These are phyloP conservation scores for Neobulgaria alba DNA, from an alignment of 2,329 filamentous ascomycete genomes.

Conservation along the genomic window DNA sequence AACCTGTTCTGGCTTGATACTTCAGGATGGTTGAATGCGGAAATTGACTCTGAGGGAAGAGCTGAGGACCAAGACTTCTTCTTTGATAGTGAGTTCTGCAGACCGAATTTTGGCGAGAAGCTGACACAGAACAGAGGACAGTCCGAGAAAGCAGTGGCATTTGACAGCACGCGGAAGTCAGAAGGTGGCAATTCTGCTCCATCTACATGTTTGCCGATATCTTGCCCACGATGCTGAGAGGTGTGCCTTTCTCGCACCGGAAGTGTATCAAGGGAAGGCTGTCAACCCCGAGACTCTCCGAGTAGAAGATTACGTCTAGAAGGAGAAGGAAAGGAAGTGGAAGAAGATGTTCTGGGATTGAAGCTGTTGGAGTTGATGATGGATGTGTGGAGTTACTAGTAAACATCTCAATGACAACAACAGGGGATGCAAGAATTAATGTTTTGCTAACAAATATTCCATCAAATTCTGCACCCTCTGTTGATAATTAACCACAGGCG, in stretches of 20 bases:
- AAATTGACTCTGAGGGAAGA: constrained; percentile 16
- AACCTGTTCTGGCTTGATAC: constrained; percentile 33
- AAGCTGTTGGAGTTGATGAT: neutral
- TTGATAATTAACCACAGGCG: too few relatives aligned
- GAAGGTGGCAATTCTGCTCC: constrained; percentile 30
- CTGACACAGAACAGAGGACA: constrained; percentile 14
- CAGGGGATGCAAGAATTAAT: too few relatives aligned
- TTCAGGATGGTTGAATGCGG: constrained; percentile 31
- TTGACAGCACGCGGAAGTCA: constrained; percentile 29
- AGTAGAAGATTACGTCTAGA: constrained; percentile 16
- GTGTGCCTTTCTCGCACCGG: constrained; percentile 29
- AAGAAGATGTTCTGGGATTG: constrained; percentile 17
- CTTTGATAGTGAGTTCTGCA: constrained; percentile 19
- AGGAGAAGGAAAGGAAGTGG: constrained; percentile 17
- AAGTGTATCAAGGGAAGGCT: constrained; percentile 18
- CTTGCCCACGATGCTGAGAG: constrained; percentile 25
- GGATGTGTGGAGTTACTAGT: too few relatives aligned
- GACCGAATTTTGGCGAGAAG: neutral
- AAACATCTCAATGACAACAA: too few relatives aligned
- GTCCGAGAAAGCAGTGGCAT: constrained; percentile 23
- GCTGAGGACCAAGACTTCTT: constrained; percentile 25
- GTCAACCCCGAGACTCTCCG: constrained; percentile 12
- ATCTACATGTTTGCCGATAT: constrained; percentile 31
- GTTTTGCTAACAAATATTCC: too few relatives aligned
- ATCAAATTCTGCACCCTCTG: too few relatives aligned